phyloP scores from a whole-genome alignment of 148 eudicot species.

The Silene conica region DNA sequence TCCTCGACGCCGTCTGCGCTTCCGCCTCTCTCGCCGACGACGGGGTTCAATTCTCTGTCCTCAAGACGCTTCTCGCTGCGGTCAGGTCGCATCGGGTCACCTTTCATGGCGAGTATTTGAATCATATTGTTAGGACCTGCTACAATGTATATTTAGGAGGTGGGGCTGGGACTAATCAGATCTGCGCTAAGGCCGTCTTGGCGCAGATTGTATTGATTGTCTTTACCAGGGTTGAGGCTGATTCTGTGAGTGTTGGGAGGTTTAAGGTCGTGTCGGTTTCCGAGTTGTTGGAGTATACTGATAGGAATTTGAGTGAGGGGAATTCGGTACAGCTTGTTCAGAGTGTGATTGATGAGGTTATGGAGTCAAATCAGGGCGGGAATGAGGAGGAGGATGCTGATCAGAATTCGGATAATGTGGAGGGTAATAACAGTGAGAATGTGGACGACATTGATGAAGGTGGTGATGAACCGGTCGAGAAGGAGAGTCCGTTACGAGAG shows the following conservation, averaged over 20 bases:
- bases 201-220: conserved; percentile 87
- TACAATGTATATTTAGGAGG: conserved; percentile 88
- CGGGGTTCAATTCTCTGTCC: conserved; percentile 50
- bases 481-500: conserved; percentile 64
- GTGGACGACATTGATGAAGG: conserved; percentile 20
- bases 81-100: conserved; percentile 52
- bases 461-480: conserved; percentile 31
- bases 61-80: conserved; percentile 66
- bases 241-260: conserved; percentile 35
- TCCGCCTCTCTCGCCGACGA: conserved; percentile 56
- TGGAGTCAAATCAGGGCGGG: conserved; percentile 48
- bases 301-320: conserved; percentile 88
- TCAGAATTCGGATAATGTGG: conserved; percentile 16
- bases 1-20: conserved; percentile 62
- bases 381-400: conserved; percentile 6
- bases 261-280: conserved; percentile 51
- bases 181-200: conserved; percentile 87
- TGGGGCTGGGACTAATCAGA: conserved; percentile 79
- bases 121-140: conserved; percentile 69
- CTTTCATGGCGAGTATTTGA: conserved; percentile 68
- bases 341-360: conserved; percentile 60
- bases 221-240: conserved; percentile 64
- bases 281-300: conserved; percentile 76
- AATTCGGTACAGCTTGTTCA: conserved; percentile 78
- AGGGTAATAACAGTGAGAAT: conserved; percentile 14